Evolutionary conservation across 2,329 filamentous ascomycete species (phyloP).

Genomic region (Bipolaris oryzae): DNA sequence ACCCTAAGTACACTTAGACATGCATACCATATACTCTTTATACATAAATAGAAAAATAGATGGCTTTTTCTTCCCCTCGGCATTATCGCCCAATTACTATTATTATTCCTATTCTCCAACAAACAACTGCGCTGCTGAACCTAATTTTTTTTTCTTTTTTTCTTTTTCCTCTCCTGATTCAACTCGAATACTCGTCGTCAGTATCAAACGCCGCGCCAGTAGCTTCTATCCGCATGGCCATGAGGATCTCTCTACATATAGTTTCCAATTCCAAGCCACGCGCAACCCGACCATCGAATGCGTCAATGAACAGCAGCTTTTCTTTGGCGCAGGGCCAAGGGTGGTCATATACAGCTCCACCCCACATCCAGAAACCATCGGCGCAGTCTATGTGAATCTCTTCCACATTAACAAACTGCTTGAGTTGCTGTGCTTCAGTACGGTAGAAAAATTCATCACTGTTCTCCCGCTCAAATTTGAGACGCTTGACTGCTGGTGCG

Average conservation of each 20-base stretch:
- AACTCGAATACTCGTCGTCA: background rate
- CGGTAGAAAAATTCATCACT: too few species aligned
- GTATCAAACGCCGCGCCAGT: background rate
- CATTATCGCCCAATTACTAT: too few species aligned
- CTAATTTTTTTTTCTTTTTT: too few species aligned
- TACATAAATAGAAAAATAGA: too few species aligned
- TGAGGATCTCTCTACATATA: slow-evolving; percentile 6
- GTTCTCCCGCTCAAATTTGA: slow-evolving; percentile 1
- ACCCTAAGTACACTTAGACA: too few species aligned
- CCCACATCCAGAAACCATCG: slow-evolving; percentile 10
- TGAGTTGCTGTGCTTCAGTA: too few species aligned
- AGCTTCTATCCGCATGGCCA: background rate
- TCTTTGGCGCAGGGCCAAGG: slow-evolving; percentile 9
- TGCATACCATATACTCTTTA: too few species aligned
- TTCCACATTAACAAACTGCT: background rate
- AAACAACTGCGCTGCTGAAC: too few species aligned
- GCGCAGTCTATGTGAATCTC: slow-evolving; percentile 14
- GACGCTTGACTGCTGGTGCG: slow-evolving; percentile 7
- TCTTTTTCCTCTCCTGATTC: background rate
- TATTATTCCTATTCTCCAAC: too few species aligned
- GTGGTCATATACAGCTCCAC: background rate
- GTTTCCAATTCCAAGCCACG: slow-evolving; percentile 13
- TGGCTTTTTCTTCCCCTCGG: too few species aligned
- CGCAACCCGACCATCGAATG: slow-evolving; percentile 15
- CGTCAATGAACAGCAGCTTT: slow-evolving; percentile 11